Percentiles rank a stretch among this genome's conserved stretches.
phyloP scores from a whole-genome alignment of 768 basidiomycete species.

The Tulasnella sp. region DNA sequence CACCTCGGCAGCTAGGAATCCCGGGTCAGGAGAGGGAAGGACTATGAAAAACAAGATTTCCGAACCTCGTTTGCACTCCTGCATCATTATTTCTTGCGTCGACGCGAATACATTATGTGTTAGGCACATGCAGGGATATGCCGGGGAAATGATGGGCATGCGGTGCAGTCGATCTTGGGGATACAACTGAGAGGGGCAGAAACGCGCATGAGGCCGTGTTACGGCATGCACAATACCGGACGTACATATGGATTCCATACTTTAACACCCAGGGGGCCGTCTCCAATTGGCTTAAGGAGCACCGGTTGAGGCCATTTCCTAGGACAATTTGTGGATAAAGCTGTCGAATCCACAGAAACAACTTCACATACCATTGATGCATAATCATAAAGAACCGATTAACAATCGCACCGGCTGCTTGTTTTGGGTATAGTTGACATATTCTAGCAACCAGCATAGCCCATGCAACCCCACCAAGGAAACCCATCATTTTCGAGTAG shows the following conservation, averaged over 20 bases:
- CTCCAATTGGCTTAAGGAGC: slow-evolving; percentile 93
- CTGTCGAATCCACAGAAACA: not conserved
- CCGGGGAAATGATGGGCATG: slow-evolving; percentile 99
- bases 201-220: not conserved
- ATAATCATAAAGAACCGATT: slow-evolving; percentile 98
- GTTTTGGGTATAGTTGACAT: slow-evolving; percentile 96
- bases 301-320: slow-evolving; percentile 99
- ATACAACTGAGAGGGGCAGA: slow-evolving; percentile 57
- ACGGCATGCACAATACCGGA: too few relatives aligned
- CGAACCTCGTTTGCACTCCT: slow-evolving; percentile 91
- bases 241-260: slow-evolving; percentile 96
- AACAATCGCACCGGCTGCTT: slow-evolving; percentile 89
- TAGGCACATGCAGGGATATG: slow-evolving; percentile 98
- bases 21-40: not conserved
- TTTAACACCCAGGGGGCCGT: slow-evolving; percentile 85
- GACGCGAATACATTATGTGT: slow-evolving; percentile 97
- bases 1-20: slow-evolving; percentile 73
- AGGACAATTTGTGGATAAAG: slow-evolving; percentile 10
- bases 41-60: not conserved
- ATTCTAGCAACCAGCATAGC: slow-evolving; percentile 98
- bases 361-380: slow-evolving; percentile 76
- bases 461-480: slow-evolving; percentile 98
- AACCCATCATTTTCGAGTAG: slow-evolving; percentile 96
- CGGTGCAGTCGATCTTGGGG: slow-evolving; percentile 89
- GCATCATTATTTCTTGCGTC: slow-evolving; percentile 92